Conservation (phyloP, 306 rosid genomes). For the Malus sieversii region DNA sequence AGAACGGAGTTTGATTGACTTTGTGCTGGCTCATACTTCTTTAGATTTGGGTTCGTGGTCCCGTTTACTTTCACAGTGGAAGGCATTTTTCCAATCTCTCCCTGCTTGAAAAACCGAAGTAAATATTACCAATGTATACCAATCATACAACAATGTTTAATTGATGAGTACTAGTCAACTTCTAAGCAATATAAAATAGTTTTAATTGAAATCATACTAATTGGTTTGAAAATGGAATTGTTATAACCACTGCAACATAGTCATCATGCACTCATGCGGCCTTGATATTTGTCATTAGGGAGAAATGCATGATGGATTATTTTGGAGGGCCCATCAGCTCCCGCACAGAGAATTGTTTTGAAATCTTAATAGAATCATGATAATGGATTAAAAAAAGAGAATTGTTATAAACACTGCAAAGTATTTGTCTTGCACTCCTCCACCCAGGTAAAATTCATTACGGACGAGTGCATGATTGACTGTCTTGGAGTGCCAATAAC, state of each 20-base stretch:
- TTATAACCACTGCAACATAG: background rate
- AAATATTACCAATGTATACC: background rate
- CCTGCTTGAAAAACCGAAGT: background rate
- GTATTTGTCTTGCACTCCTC: too few species aligned
- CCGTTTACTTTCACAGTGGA: conserved; percentile 37
- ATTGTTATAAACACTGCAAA: background rate
- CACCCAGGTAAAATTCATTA: too few species aligned
- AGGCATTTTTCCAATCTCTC: conserved; percentile 26
- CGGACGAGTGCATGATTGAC: too few species aligned
- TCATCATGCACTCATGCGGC: background rate
- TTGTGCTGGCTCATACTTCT: conserved; percentile 12
- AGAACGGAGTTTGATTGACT: conserved; percentile 35
- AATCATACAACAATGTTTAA: background rate
- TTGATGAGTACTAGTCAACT: background rate
- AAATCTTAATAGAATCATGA: background rate
- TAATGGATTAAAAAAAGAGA: background rate
- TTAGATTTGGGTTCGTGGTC: conserved; percentile 17
- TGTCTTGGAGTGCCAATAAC: too few species aligned
- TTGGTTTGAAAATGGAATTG: background rate
- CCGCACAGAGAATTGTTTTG: background rate
- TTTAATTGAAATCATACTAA: background rate
- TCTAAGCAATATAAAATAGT: background rate
- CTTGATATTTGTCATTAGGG: background rate
- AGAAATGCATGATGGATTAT: background rate
- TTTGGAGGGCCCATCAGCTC: background rate